Conservation (phyloP, 2,329 filamentous ascomycete species). For the Botrytis paeoniae region DNA sequence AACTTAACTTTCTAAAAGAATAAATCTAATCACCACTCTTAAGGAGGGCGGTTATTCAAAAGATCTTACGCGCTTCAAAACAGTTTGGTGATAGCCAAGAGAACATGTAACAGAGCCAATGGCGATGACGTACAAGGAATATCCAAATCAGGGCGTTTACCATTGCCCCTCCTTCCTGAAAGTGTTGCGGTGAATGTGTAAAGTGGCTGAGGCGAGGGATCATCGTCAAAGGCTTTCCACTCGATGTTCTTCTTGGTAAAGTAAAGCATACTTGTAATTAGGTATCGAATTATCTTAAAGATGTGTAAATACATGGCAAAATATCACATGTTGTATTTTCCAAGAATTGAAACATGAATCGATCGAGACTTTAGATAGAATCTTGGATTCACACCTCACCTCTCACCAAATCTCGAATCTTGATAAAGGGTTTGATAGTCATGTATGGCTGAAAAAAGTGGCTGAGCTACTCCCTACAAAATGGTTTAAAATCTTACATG, state of each 20-base stretch:
- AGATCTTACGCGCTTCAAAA: neutral
- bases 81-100: neutral
- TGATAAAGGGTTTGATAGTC: neutral
- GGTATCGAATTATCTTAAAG: accelerated
- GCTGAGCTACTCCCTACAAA: neutral
- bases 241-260: neutral
- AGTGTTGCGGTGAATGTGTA: neutral
- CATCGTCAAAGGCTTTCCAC: neutral
- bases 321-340: neutral
- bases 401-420: neutral
- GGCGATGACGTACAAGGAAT: constrained; percentile 8
- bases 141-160: constrained; percentile 1
- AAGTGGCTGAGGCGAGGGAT: neutral
- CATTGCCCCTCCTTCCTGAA: neutral
- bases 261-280: no score
- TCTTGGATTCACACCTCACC: neutral
- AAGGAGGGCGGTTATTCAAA: neutral
- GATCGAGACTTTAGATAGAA: neutral
- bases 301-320: neutral
- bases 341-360: neutral
- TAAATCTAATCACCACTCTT: neutral
- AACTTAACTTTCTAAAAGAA: neutral
- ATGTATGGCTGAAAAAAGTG: neutral
- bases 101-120: neutral
- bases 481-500: neutral